Evolutionary conservation across 2,329 filamentous ascomycete genomes (phyloP).

Genomic region (Emmonsiellopsis sp.): DNA sequence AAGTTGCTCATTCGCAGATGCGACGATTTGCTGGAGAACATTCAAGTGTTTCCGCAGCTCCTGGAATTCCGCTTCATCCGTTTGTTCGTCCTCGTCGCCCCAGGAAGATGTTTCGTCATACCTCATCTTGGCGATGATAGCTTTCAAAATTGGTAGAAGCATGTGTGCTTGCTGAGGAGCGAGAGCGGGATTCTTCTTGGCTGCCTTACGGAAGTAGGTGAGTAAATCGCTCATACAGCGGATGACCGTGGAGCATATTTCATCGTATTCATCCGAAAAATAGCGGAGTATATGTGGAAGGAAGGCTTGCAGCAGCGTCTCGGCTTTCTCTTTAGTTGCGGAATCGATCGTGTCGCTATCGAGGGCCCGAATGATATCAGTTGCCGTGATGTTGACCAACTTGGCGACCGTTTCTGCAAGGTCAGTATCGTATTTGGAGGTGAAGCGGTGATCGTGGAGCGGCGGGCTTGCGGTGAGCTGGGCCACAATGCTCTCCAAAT

Average conservation of each 20-base stretch:
- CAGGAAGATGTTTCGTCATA: slow-evolving; percentile 91
- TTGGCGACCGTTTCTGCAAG: slow-evolving; percentile 91
- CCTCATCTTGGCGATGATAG: slow-evolving; percentile 91
- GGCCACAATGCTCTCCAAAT: slow-evolving; percentile 72
- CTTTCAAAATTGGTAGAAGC: slow-evolving; percentile 78
- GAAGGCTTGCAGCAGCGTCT: slow-evolving; percentile 73
- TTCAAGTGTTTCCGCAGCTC: slow-evolving; percentile 85
- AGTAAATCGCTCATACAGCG: slow-evolving; percentile 86
- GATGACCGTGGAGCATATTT: slow-evolving; percentile 93
- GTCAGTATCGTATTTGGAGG: slow-evolving; percentile 86
- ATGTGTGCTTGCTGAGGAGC: slow-evolving; percentile 68
- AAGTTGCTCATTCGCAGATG: slow-evolving; percentile 74
- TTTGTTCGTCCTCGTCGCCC: slow-evolving; percentile 90
- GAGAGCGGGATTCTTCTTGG: slow-evolving; percentile 53
- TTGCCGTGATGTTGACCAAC: slow-evolving; percentile 80
- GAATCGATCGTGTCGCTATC: slow-evolving; percentile 56
- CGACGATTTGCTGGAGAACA: slow-evolving; percentile 84
- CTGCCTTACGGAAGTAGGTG: slow-evolving; percentile 76
- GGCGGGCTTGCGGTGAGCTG: slow-evolving; percentile 79
- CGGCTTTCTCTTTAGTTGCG: slow-evolving; percentile 62
- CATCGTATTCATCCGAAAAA: slow-evolving; percentile 96
- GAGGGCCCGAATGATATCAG: slow-evolving; percentile 78
- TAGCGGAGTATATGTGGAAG: slow-evolving; percentile 82
- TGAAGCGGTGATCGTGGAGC: slow-evolving; percentile 67
- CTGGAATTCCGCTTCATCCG: slow-evolving; percentile 94